phyloP scores from a whole-genome alignment of 192 early-diverging fungal species.

The Coemansia erecta region DNA sequence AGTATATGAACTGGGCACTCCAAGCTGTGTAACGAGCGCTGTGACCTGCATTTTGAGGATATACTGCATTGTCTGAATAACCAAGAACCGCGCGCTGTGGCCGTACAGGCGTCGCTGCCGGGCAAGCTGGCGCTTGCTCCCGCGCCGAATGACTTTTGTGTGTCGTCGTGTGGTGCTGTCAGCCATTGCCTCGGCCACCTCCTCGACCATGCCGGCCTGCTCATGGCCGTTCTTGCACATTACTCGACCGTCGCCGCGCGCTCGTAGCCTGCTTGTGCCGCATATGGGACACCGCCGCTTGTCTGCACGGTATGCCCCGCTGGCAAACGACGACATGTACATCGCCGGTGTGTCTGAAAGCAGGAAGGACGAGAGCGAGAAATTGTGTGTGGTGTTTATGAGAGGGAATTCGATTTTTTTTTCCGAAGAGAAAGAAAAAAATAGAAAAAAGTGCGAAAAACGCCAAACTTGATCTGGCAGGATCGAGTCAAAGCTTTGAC shows the following conservation, averaged over 20 bases:
- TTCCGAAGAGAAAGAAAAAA: neutral
- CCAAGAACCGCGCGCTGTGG: conserved; percentile 26
- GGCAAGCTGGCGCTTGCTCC: conserved; percentile 9
- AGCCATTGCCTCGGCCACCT: conserved; percentile 24
- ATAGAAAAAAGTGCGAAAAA: neutral
- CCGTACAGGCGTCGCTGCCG: conserved; percentile 24
- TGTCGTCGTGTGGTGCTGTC: conserved; percentile 29
- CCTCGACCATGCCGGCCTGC: conserved; percentile 38
- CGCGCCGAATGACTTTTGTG: conserved; percentile 9
- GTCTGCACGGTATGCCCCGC: conserved; percentile 1
- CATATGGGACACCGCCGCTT: conserved; percentile 41
- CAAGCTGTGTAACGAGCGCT: conserved; percentile 21
- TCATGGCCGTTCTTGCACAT: conserved; percentile 48
- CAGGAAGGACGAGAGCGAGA: neutral
- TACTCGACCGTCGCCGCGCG: conserved; percentile 38
- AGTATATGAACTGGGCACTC: conserved; percentile 25
- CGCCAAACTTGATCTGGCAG: neutral
- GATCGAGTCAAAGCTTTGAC: neutral
- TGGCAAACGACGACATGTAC: neutral
- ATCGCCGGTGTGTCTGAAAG: neutral
- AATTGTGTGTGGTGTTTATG: neutral
- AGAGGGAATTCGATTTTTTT: neutral
- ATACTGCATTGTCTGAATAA: conserved; percentile 31
- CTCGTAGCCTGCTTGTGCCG: conserved; percentile 29
- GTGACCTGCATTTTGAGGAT: conserved; percentile 34